Evolutionary conservation across 495 filamentous ascomycete genomes (phyloP).

Genomic region (Pseudoneurospora amorphoporcata): DNA sequence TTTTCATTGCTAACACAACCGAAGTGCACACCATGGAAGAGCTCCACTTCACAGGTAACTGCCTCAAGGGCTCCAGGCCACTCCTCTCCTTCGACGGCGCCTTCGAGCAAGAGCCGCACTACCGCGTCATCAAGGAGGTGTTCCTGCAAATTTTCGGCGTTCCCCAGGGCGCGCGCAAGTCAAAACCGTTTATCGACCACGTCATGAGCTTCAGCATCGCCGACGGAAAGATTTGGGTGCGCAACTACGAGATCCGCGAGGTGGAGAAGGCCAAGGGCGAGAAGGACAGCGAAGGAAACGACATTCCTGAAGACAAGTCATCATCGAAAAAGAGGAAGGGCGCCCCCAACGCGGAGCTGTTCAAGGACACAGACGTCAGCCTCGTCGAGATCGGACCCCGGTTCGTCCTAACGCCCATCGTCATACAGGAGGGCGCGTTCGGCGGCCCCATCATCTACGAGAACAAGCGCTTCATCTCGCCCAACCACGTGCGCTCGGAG

Average conservation of each 20-base stretch:
- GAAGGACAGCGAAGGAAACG: slow-evolving; percentile 22
- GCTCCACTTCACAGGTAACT: slow-evolving; percentile 94
- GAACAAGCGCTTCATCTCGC: slow-evolving; percentile 96
- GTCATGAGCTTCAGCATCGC: slow-evolving; percentile 87
- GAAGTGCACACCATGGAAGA: slow-evolving; percentile 88
- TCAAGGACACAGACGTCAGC: slow-evolving; percentile 58
- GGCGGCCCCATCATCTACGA: slow-evolving; percentile 96
- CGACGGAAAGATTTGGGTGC: slow-evolving; percentile 93
- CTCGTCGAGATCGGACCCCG: slow-evolving; percentile 91
- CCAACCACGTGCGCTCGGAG: slow-evolving; percentile 85
- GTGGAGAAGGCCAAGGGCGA: slow-evolving; percentile 50
- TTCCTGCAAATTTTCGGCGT: slow-evolving; percentile 90
- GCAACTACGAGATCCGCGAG: slow-evolving; percentile 87
- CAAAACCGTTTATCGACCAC: slow-evolving; percentile 93
- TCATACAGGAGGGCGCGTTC: slow-evolving; percentile 91
- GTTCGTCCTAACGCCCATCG: slow-evolving; percentile 90
- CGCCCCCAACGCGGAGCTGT: slow-evolving; percentile 12
- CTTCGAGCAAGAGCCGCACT: slow-evolving; percentile 67
- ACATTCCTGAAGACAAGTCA: slow-evolving; percentile 9
- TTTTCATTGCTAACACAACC: background rate
- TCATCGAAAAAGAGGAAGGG: slow-evolving; percentile 22
- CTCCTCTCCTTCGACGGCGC: slow-evolving; percentile 80
- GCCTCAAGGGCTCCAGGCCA: slow-evolving; percentile 90
- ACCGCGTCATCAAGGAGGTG: slow-evolving; percentile 71
- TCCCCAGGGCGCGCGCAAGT: slow-evolving; percentile 72